Percentiles rank a stretch among this genome's conserved stretches.
phyloP scores from a whole-genome alignment of 768 basidiomycete genomes.

The Xerocomus spinulosus region DNA sequence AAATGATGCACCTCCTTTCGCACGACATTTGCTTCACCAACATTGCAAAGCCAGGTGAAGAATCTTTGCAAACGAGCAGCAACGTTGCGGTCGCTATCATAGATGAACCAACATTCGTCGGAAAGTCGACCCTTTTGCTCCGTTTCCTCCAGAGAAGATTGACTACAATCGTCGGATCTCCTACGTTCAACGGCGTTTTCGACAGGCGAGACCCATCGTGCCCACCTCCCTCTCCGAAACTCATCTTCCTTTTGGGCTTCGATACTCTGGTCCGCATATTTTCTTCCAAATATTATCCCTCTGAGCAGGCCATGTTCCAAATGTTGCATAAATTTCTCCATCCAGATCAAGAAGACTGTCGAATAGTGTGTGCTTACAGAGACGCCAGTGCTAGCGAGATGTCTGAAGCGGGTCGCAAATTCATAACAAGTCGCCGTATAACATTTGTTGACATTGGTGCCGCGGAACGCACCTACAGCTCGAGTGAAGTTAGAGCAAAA shows the following conservation, averaged over 20 bases:
- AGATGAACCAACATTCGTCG: conserved; percentile 85
- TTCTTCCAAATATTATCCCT: conserved; percentile 66
- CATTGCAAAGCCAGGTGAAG: background rate
- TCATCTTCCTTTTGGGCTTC: conserved; percentile 74
- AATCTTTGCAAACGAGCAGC: conserved; percentile 2
- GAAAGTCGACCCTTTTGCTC: conserved; percentile 63
- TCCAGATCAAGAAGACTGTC: conserved; percentile 49
- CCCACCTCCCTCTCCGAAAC: conserved; percentile 30
- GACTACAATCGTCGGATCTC: conserved; percentile 3
- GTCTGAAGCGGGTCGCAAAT: conserved; percentile 41
- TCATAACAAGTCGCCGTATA: conserved; percentile 49
- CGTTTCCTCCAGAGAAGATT: conserved; percentile 39
- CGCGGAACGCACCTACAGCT: conserved; percentile 57
- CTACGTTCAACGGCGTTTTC: background rate
- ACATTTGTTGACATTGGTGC: conserved; percentile 58
- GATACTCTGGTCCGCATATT: conserved; percentile 85
- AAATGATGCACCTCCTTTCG: conserved; percentile 81
- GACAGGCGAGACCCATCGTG: conserved; percentile 8
- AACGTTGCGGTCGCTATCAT: conserved; percentile 78
- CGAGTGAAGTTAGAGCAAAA: conserved; percentile 54
- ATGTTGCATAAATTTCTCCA: conserved; percentile 59
- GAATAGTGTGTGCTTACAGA: conserved; percentile 67
- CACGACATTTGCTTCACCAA: conserved; percentile 33
- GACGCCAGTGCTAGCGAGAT: conserved; percentile 10
- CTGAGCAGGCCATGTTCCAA: conserved; percentile 47